Evolutionary conservation across 2,329 filamentous ascomycete species (phyloP).

Genomic region (Claviceps spartinae): DNA sequence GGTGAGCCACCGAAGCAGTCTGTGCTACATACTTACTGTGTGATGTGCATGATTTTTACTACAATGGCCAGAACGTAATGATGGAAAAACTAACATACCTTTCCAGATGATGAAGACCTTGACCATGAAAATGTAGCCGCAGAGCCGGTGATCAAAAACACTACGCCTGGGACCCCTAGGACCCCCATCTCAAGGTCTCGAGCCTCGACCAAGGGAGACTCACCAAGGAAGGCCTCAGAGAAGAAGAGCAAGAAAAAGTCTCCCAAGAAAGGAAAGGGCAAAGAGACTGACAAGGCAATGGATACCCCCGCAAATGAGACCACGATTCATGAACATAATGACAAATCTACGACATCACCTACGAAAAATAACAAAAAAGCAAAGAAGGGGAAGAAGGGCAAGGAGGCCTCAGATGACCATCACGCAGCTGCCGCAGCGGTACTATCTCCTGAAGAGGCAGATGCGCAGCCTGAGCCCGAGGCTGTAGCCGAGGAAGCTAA

Average conservation of each 20-base stretch:
- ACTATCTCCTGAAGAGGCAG: not conserved
- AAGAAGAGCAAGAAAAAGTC: conserved; percentile 7
- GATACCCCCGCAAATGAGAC: conserved; percentile 4
- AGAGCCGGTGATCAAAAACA: not conserved
- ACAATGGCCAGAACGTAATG: not conserved
- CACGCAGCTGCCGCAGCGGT: not conserved
- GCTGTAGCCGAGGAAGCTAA: conserved; percentile 4
- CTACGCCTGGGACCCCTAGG: not conserved
- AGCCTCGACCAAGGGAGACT: conserved; percentile 7
- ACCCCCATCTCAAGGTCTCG: not conserved
- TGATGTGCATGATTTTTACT: not conserved
- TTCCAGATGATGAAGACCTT: conserved; percentile 1
- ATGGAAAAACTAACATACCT: not conserved
- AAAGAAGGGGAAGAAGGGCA: conserved; percentile 13
- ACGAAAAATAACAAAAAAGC: conserved; percentile 15
- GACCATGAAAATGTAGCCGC: conserved; percentile 1
- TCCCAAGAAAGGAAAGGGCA: conserved; percentile 9
- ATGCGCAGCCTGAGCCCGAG: conserved; percentile 6
- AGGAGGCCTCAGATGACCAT: not conserved
- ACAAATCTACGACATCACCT: conserved; percentile 7
- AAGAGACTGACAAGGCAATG: conserved; percentile 6
- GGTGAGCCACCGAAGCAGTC: conserved; percentile 5
- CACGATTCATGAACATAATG: conserved; percentile 9
- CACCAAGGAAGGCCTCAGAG: not conserved
- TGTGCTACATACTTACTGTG: no score